Percentiles rank a stretch among this genome's conserved stretches.
phyloP scores from a whole-genome alignment of 805 yeast species.

The Suhomyces pyralidae region DNA sequence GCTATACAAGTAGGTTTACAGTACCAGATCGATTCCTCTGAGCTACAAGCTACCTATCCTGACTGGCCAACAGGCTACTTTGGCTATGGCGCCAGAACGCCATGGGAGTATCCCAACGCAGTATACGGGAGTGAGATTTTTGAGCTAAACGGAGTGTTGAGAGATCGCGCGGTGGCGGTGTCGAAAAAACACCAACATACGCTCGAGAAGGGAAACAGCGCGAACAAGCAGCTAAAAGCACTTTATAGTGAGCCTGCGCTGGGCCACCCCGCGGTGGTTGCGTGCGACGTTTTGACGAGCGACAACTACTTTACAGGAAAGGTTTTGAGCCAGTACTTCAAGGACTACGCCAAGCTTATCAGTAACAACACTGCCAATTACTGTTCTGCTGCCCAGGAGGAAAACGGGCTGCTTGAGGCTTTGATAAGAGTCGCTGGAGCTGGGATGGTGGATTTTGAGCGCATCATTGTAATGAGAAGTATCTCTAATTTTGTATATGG shows the following conservation, averaged over 20 bases:
- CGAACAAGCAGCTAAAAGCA: neutral
- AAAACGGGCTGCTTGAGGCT: conserved; percentile 61
- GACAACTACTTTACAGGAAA: conserved; percentile 61
- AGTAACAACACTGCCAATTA: conserved; percentile 59
- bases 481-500: conserved; percentile 57
- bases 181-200: conserved; percentile 13
- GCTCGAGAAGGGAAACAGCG: neutral
- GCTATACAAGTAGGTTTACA: conserved; percentile 62
- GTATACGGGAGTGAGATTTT: conserved; percentile 66
- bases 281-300: conserved; percentile 59
- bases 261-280: conserved; percentile 43
- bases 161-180: conserved; percentile 54
- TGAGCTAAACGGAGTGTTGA: conserved; percentile 55
- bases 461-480: conserved; percentile 59
- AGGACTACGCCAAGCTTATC: conserved; percentile 45
- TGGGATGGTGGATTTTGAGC: conserved; percentile 54
- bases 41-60: conserved; percentile 21
- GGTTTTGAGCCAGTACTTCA: conserved; percentile 48
- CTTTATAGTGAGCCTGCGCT: conserved; percentile 42
- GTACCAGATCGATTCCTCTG: conserved; percentile 52
- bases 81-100: conserved; percentile 49
- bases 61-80: conserved; percentile 63
- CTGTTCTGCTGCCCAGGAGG: conserved; percentile 66
- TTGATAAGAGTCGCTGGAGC: conserved; percentile 50
- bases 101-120: conserved; percentile 49